A percentile compares a stretch with the other conserved stretches of the same genome.
phyloP scores from a whole-genome alignment of 2,329 filamentous ascomycete species.

The Colletotrichum sp. region DNA sequence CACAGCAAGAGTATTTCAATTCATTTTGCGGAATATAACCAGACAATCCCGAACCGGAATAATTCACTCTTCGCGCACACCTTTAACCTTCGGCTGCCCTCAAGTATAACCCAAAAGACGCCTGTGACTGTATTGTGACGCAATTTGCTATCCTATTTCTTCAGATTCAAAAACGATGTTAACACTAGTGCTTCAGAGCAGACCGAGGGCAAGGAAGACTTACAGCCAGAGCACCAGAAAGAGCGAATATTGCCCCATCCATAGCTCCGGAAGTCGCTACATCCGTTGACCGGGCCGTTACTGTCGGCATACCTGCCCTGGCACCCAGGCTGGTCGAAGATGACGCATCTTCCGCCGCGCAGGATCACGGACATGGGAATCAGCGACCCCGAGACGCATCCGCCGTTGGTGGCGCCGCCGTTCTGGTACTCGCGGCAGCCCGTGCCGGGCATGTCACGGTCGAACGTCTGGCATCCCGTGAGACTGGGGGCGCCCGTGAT shows the following conservation, averaged over 20 bases:
- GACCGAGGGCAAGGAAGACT: neutral
- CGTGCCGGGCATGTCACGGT: neutral
- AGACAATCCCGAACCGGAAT: too few relatives aligned
- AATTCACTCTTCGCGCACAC: too few relatives aligned
- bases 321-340: neutral
- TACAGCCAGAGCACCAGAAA: neutral
- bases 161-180: fast-evolving
- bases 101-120: too few relatives aligned
- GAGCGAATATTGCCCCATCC: neutral
- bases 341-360: neutral
- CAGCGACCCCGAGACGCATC: neutral
- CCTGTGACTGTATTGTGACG: too few relatives aligned
- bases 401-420: neutral
- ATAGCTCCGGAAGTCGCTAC: neutral
- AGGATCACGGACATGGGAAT: neutral
- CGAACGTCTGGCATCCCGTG: neutral
- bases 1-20: too few relatives aligned
- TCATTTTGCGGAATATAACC: too few relatives aligned
- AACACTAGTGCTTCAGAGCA: fast-evolving
- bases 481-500: neutral
- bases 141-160: neutral
- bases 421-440: neutral
- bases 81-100: too few relatives aligned
- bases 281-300: neutral
- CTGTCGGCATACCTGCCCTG: neutral